phyloP scores from a whole-genome alignment of 2,329 filamentous ascomycete genomes.

The Aspergillus sp. region DNA sequence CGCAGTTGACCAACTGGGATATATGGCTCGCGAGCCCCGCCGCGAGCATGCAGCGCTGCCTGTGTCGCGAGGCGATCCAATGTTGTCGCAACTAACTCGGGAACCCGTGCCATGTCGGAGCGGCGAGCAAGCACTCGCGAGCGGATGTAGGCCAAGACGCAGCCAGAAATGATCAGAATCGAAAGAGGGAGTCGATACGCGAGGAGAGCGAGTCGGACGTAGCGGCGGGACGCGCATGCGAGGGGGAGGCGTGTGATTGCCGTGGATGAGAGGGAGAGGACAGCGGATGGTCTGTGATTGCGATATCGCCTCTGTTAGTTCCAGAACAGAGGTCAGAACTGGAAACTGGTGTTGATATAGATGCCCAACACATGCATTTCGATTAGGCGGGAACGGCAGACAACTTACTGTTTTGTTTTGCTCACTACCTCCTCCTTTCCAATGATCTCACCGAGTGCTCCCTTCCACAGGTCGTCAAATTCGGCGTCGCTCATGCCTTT shows the following conservation, averaged over 20 bases:
- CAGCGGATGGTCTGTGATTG: constrained; percentile 62
- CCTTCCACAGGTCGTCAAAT: constrained; percentile 70
- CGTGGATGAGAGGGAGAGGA: constrained; percentile 65
- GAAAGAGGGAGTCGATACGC: constrained; percentile 43
- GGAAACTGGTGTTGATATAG: constrained; percentile 17
- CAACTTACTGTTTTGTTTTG: constrained; percentile 50
- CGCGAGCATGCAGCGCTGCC: constrained; percentile 64
- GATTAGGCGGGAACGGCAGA: constrained; percentile 12
- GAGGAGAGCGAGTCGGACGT: constrained; percentile 40
- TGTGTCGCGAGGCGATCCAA: constrained; percentile 74
- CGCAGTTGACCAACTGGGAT: constrained; percentile 81
- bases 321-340: constrained; percentile 43
- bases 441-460: constrained; percentile 42
- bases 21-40: constrained; percentile 62
- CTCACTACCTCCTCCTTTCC: constrained; percentile 52
- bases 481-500: constrained; percentile 78
- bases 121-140: constrained; percentile 53
- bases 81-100: constrained; percentile 72
- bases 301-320: constrained; percentile 78
- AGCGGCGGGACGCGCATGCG: constrained; percentile 43
- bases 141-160: constrained; percentile 53
- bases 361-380: too few species aligned
- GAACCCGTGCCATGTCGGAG: constrained; percentile 63
- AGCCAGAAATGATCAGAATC: constrained; percentile 37
- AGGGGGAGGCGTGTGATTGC: constrained; percentile 88